Evolutionary conservation across 495 filamentous ascomycete species (phyloP).

Genomic region (Penicillium silybi): DNA sequence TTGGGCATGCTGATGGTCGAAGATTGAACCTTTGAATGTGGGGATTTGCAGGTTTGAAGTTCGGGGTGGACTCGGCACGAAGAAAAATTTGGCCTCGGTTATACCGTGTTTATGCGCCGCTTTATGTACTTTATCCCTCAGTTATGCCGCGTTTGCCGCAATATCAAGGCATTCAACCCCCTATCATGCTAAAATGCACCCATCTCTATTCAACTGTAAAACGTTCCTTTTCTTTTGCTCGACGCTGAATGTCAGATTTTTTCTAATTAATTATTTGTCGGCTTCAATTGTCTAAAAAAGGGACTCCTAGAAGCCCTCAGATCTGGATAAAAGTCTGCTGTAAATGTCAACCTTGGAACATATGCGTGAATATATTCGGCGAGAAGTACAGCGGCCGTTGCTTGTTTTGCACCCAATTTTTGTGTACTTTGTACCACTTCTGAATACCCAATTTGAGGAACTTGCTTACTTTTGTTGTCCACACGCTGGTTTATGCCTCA

Average conservation of each 20-base stretch:
- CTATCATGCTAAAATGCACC: neutral
- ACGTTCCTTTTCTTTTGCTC: neutral
- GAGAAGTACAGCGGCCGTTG: too few relatives aligned
- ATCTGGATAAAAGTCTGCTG: too few relatives aligned
- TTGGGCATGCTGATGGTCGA: slow-evolving; percentile 25
- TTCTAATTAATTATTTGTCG: neutral
- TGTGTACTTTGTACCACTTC: too few relatives aligned
- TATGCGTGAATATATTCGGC: too few relatives aligned
- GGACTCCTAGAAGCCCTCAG: too few relatives aligned
- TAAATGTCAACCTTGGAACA: too few relatives aligned
- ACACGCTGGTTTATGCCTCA: too few relatives aligned
- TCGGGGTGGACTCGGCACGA: neutral
- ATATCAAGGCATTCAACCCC: neutral
- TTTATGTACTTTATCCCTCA: neutral
- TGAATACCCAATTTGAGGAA: too few relatives aligned
- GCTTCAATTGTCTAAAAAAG: too few relatives aligned
- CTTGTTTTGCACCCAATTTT: too few relatives aligned
- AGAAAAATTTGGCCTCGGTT: neutral
- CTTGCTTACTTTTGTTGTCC: too few relatives aligned
- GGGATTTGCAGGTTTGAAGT: neutral
- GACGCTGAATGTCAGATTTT: neutral
- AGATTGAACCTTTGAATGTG: neutral
- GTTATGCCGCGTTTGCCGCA: neutral
- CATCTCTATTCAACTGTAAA: neutral
- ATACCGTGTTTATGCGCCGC: neutral